phyloP scores from a whole-genome alignment of 2,329 filamentous ascomycete species.

The Claviceps spartinae region DNA sequence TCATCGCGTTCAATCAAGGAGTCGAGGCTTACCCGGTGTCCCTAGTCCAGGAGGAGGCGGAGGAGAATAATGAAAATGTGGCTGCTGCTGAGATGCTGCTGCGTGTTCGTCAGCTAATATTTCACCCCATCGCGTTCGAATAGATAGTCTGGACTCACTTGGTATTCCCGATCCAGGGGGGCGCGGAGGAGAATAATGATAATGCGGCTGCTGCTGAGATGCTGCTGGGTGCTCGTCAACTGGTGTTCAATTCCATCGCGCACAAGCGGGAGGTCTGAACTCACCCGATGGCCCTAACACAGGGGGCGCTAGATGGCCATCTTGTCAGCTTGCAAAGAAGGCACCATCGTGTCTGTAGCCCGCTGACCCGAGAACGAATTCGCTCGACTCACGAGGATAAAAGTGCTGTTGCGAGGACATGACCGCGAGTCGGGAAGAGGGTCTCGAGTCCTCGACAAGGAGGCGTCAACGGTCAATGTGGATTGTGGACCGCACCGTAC shows the following conservation, averaged over 20 bases:
- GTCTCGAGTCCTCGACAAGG: not conserved
- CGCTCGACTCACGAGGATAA: conserved; percentile 30
- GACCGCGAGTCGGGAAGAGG: not conserved
- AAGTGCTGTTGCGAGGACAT: conserved; percentile 31
- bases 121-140: not conserved
- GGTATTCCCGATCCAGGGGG: conserved; percentile 7
- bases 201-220: conserved; percentile 11
- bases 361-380: not conserved
- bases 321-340: not conserved
- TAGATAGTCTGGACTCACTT: conserved; percentile 11
- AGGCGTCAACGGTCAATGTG: not conserved
- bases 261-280: not conserved
- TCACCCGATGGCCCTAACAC: conserved; percentile 13
- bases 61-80: conserved; percentile 3
- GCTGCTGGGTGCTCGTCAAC: conserved; percentile 1
- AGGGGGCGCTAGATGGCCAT: conserved; percentile 7
- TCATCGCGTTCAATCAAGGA: too few species aligned
- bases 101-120: not conserved
- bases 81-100: conserved; percentile 10
- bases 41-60: conserved; percentile 5
- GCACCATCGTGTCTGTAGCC: not conserved
- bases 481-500: too few species aligned
- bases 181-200: too few species aligned
- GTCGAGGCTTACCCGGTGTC: too few species aligned
- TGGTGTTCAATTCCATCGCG: not conserved